Base-by-base conservation (phyloP, 176 grass and related monocot genomes). In the Rhynchospora tenuis region DNA sequence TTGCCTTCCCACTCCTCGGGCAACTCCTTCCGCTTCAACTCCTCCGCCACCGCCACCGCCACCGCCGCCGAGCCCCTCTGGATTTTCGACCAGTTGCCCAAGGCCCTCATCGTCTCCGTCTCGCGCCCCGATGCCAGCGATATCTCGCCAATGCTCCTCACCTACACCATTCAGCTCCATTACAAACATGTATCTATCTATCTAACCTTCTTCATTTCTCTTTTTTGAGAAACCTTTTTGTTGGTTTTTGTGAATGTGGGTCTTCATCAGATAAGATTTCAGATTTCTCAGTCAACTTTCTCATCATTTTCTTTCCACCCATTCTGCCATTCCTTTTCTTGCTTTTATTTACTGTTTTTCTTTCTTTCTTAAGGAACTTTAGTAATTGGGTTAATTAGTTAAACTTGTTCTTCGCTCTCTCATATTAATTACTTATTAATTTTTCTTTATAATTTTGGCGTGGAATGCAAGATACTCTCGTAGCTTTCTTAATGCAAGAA, bases 111-210 rank as follows among this genome's bases (percentile, higher is more conserved):
- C 46, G 62, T 87, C 38, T 64, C 85, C 15, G 89, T 85, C 23
- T 90, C 89, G 10, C 64, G 85, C 2, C 85, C 89, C 43, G 89
- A 90, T 73, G 85, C 70, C 1, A 48, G 65, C 24, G 89, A 90
- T 62, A 85, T 90, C 81, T 82, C 85, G n/a, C 89, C 89, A 69
- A 70, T 90, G 82, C 89, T 87, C 46, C 89, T 90, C 27, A 84
- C 89, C 75, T 90, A 90, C 69, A 87, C 82, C 66, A 90, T 90
- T 20, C 67, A 87, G 68, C 22, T 90, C 77, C 85, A 78, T 28
- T 90, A 90, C 77, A 87, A 87, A 47, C 75, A 87, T 81, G 89
- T 87, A 55, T 23, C 17, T 52, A 52, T 68, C 45, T 13, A 52
- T 64, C n/a, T n/a, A n/a, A n/a, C n/a, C n/a, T n/a, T n/a, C n/a